Conservation (phyloP, 2,329 filamentous ascomycete species). For the Paraphoma sp. region DNA sequence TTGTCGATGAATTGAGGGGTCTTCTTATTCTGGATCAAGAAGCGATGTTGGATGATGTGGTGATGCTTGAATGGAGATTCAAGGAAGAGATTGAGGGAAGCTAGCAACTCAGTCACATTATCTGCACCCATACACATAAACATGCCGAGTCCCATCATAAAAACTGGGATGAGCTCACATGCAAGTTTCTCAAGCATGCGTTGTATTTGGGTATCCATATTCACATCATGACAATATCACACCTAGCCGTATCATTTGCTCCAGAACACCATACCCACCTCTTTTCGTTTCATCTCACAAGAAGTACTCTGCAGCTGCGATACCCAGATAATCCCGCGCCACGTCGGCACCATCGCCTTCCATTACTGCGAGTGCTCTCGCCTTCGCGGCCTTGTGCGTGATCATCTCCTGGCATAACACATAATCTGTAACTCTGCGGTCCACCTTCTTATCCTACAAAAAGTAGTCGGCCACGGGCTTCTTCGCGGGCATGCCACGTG, state of each 20-base stretch:
- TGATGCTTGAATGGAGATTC: conserved; percentile 17
- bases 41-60: neutral
- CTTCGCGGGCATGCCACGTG: conserved; percentile 96
- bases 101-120: neutral
- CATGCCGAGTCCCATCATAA: neutral
- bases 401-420: neutral
- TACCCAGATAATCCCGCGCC: too few species aligned
- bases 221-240: neutral
- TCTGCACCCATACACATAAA: neutral
- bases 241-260: neutral
- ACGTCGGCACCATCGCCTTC: neutral
- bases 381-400: neutral
- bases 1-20: conserved; percentile 15
- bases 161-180: too few species aligned
- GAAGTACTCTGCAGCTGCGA: neutral
- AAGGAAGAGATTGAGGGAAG: neutral
- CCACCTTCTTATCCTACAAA: conserved; percentile 54
- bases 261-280: neutral
- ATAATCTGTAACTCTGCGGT: neutral
- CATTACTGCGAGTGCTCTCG: neutral
- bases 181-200: too few species aligned
- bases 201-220: conserved; percentile 5
- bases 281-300: neutral
- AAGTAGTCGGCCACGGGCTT: conserved; percentile 99
- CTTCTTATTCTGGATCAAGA: neutral